These are phyloP conservation scores for Pulicaria dysenterica DNA, from an alignment of 129 eudicot genomes.

Conservation along the genomic window DNA sequence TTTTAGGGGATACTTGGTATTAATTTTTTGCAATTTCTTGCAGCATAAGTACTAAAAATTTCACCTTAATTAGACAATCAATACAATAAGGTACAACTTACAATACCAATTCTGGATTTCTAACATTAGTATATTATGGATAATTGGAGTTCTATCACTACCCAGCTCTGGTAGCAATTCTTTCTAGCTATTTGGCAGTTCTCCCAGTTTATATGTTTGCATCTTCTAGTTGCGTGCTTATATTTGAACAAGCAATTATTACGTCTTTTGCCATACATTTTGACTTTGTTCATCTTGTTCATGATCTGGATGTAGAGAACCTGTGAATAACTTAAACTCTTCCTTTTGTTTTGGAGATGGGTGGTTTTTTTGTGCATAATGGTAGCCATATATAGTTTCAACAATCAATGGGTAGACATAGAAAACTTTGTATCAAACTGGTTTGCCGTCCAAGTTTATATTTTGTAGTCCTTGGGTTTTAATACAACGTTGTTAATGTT, in stretches of 20 bases:
- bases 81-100: background rate
- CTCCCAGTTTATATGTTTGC: background rate
- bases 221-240: slow-evolving; percentile 1
- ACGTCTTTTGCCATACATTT: background rate
- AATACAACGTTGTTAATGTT: no score
- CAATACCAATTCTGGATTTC: background rate
- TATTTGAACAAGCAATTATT: background rate
- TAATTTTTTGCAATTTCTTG: background rate
- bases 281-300: background rate
- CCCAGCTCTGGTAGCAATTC: slow-evolving; percentile 2
- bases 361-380: no score
- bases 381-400: no score
- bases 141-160: background rate
- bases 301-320: background rate
- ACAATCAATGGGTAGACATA: no score
- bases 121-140: background rate
- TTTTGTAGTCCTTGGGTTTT: no score
- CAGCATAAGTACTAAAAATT: background rate
- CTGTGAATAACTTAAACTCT: background rate
- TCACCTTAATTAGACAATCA: background rate
- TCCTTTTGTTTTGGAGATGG: no score
- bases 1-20: background rate
- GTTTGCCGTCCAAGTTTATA: no score
- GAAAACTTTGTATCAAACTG: no score
- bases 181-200: background rate